Evolutionary conservation across 352 stramenopile genomes (phyloP).

Genomic region (Globisporangium orthogonon): DNA sequence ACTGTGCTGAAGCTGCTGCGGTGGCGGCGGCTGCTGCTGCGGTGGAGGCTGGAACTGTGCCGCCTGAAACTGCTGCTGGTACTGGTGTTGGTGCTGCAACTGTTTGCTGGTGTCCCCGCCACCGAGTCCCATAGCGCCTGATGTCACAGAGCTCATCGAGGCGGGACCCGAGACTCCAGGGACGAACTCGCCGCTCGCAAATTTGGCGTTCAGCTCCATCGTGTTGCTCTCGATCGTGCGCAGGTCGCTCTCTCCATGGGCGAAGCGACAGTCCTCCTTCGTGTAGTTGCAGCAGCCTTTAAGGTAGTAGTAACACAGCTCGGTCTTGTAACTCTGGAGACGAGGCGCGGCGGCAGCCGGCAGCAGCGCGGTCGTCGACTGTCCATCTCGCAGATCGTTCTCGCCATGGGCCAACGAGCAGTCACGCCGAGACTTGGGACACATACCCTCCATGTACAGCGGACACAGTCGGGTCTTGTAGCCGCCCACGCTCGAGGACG

Average conservation of each 20-base stretch:
- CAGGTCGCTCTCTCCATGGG: constrained; percentile 74
- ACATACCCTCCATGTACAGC: constrained; percentile 65
- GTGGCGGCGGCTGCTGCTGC: constrained; percentile 11
- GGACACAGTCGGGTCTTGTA: constrained; percentile 83
- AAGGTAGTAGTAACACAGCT: constrained; percentile 87
- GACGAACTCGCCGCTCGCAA: constrained; percentile 21
- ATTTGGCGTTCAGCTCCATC: constrained; percentile 46
- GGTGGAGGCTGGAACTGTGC: constrained; percentile 14
- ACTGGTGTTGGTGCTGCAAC: constrained; percentile 55
- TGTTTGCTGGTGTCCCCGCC: constrained; percentile 29
- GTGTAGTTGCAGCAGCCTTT: constrained; percentile 87
- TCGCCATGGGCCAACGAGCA: constrained; percentile 74
- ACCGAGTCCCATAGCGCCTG: constrained; percentile 1
- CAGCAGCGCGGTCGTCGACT: constrained; percentile 18
- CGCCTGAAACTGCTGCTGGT: constrained; percentile 49
- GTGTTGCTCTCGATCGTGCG: constrained; percentile 83
- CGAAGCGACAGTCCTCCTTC: constrained; percentile 84
- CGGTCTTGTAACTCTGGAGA: constrained; percentile 86
- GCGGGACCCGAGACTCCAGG: neutral
- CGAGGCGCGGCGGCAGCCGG: constrained; percentile 42
- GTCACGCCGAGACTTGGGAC: constrained; percentile 67
- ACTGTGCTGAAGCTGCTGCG: constrained; percentile 13
- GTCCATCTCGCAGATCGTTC: constrained; percentile 60
- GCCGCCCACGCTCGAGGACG: constrained; percentile 1
- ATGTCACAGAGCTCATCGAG: neutral